Base-by-base conservation (phyloP, 2,329 filamentous ascomycete genomes). In the Phialocephala sp. region DNA sequence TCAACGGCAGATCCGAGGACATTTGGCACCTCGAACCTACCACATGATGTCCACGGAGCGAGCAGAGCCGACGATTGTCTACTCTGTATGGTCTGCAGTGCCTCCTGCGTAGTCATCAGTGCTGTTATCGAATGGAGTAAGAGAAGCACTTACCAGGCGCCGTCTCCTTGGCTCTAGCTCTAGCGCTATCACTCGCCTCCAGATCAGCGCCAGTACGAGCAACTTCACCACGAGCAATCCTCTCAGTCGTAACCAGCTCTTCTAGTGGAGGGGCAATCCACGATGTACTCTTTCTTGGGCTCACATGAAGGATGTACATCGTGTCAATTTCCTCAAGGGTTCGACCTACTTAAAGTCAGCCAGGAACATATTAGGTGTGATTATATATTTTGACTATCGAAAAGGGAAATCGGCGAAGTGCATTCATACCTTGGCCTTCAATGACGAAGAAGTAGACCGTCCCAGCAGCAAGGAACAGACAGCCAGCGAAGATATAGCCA, bases 401-500 rank as follows among this genome's bases (percentile, higher is more conserved):
- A 11, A 20, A 45, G 15, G 24, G 24, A 12, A 11, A 20, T 8
- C 12, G 2, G 20, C 14, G 36, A 22, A 32, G 27, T 35, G 41
- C n/a, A 14, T 14, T 8, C 62, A 3, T 52, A 65, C 66, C 63
- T 59, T 63, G 56, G 18, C 59, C 63, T 58, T 94, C 91, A 63
- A 90, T 87, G 59, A 93, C 85, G 75, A 93, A 92, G 78, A 93
- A 91, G 80, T 89, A 94, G 35, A 93, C 89, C 15, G 92, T 79
- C 0, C 86, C 71, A 0, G 87, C 84, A 0, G 85, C 88, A 0
- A 84, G 79, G 43, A 91, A 80, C 69, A 90, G 89, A 74, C 89
- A 92, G 0, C 82, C 87, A 0, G 89, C 90, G 76, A 93, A 93
- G 37, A 93, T 86, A 66, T 92, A 90, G 2, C 91, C 90, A 71